These are phyloP conservation scores for Hypericum perforatum DNA, from an alignment of 345 rosid species.

Conservation along the genomic window DNA sequence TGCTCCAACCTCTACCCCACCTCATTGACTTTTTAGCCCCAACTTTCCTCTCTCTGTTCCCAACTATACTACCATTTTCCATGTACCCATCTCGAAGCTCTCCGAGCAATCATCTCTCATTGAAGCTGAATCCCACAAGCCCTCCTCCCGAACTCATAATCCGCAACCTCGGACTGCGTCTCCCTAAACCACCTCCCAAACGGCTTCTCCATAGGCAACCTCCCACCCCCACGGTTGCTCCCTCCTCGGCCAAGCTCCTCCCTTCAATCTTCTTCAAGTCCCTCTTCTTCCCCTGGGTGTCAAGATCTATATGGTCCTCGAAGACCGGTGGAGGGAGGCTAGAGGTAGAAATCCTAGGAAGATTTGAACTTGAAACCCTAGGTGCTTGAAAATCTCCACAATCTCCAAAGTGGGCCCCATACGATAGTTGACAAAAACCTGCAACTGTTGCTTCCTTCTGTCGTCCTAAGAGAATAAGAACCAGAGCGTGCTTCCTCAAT, in stretches of 20 bases:
- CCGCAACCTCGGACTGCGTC: constrained; percentile 96
- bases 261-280: constrained; percentile 13
- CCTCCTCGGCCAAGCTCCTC: constrained; percentile 12
- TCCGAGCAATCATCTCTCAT: constrained; percentile 75
- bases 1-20: constrained; percentile 85
- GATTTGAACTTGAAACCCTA: constrained; percentile 19
- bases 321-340: constrained; percentile 34
- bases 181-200: constrained; percentile 80
- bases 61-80: constrained; percentile 45
- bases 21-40: constrained; percentile 47
- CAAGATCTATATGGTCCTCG: constrained; percentile 11
- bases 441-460: constrained; percentile 31
- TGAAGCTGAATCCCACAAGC: constrained; percentile 42
- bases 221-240: constrained; percentile 46
- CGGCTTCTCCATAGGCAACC: constrained; percentile 92
- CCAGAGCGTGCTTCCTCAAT: constrained; percentile 64
- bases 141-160: constrained; percentile 35
- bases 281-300: not conserved
- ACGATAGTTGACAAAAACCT: constrained; percentile 25
- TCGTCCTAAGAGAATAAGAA: constrained; percentile 61
- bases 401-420: constrained; percentile 17
- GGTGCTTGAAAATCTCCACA: not conserved
- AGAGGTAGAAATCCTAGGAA: constrained; percentile 31
- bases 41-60: constrained; percentile 42
- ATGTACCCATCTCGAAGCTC: constrained; percentile 48